Evolutionary conservation across 2,329 filamentous ascomycete species (phyloP).

Genomic region (Trichoderma aggressivum): DNA sequence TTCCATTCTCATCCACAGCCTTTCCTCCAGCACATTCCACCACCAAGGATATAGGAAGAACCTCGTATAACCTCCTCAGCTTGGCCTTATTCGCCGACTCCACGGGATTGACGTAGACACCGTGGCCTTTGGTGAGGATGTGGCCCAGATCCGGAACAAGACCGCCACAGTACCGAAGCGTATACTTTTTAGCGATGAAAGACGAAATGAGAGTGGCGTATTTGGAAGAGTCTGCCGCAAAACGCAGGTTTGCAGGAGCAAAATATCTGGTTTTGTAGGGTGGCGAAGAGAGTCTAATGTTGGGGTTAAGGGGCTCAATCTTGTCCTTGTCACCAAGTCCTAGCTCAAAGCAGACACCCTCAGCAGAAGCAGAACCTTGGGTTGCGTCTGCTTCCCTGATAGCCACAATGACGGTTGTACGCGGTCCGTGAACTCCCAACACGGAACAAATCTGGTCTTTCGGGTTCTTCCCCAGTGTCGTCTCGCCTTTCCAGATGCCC

Average conservation of each 20-base stretch:
- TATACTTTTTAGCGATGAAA: conserved; percentile 54
- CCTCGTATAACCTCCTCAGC: conserved; percentile 56
- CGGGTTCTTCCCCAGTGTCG: conserved; percentile 42
- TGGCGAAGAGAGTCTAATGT: conserved; percentile 37
- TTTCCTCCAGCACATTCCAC: conserved; percentile 57
- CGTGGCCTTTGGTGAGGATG: conserved; percentile 58
- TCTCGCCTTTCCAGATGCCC: conserved; percentile 53
- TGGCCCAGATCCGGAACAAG: conserved; percentile 61
- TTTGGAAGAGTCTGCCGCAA: conserved; percentile 47
- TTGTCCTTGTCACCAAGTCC: conserved; percentile 33
- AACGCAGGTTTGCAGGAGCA: conserved; percentile 59
- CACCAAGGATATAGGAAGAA: conserved; percentile 57
- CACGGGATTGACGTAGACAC: conserved; percentile 58
- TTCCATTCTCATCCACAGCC: conserved; percentile 48
- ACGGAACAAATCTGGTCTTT: conserved; percentile 47
- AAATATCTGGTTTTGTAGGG: conserved; percentile 55
- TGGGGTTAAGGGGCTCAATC: conserved; percentile 40
- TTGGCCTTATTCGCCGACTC: conserved; percentile 52
- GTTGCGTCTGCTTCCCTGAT: conserved; percentile 42
- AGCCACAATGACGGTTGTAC: conserved; percentile 55
- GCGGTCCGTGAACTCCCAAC: conserved; percentile 53
- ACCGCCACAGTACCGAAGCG: conserved; percentile 58
- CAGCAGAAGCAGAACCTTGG: conserved; percentile 17
- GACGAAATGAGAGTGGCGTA: conserved; percentile 50
- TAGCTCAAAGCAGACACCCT: conserved; percentile 49